Conservation (phyloP, 805 yeast genomes). For the Myxozyma vanderwaltii region DNA sequence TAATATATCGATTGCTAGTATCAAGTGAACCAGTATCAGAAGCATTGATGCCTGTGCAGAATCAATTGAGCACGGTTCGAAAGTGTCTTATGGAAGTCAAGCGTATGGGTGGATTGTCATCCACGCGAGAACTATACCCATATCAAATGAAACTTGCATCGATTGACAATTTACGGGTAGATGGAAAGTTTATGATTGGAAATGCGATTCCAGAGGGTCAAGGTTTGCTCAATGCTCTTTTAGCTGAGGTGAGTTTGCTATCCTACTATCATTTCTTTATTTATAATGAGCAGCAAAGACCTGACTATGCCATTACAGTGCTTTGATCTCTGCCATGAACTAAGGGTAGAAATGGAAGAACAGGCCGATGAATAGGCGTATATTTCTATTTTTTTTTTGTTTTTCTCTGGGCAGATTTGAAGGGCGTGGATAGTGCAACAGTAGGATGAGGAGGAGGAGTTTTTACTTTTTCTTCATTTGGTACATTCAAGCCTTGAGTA, state of each 20-base stretch:
- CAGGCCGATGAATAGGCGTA: constrained; percentile 4
- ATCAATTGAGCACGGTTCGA: constrained; percentile 88
- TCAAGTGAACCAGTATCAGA: constrained; percentile 95
- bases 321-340: constrained; percentile 88
- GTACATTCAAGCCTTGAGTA: background rate
- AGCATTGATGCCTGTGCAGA: constrained; percentile 88
- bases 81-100: constrained; percentile 87
- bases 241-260: constrained; percentile 24
- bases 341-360: constrained; percentile 63
- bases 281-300: background rate
- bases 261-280: background rate
- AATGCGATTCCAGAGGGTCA: constrained; percentile 97
- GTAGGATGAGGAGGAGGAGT: no score
- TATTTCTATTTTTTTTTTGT: no score
- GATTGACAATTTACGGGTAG: constrained; percentile 79
- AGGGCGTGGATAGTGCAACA: no score
- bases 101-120: constrained; percentile 87
- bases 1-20: constrained; percentile 84
- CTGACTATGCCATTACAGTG: constrained; percentile 50
- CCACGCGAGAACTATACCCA: constrained; percentile 88
- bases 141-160: constrained; percentile 92
- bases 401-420: no score
- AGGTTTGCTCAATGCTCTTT: constrained; percentile 66
- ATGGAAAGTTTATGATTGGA: constrained; percentile 89
- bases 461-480: background rate